Evolutionary conservation across 2,329 filamentous ascomycete species (phyloP).

Genomic region (Botrytis pseudocinerea): DNA sequence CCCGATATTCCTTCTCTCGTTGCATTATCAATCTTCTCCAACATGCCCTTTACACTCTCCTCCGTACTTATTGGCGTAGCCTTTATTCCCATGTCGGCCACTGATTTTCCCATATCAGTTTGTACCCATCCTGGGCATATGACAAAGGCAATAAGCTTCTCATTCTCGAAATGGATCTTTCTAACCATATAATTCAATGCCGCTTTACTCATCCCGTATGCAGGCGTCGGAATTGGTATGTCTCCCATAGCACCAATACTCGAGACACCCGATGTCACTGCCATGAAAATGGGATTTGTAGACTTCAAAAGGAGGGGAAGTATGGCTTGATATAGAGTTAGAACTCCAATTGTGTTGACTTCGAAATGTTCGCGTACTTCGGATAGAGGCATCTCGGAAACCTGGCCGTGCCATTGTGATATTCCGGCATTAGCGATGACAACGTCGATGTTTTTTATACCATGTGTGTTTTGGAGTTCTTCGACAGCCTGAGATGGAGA

Average conservation of each 20-base stretch:
- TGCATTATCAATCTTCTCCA: constrained; percentile 29
- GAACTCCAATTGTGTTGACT: constrained; percentile 47
- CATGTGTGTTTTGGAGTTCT: constrained; percentile 38
- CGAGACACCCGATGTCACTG: constrained; percentile 40
- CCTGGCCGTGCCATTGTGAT: constrained; percentile 39
- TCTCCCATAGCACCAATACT: constrained; percentile 28
- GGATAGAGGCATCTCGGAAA: constrained; percentile 41
- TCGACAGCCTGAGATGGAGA: constrained; percentile 43
- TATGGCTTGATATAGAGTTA: constrained; percentile 49
- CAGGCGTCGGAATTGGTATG: constrained; percentile 30
- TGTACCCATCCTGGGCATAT: constrained; percentile 42
- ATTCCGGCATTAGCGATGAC: constrained; percentile 56
- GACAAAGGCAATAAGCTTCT: constrained; percentile 40
- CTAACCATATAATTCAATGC: constrained; percentile 39
- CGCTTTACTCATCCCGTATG: constrained; percentile 47
- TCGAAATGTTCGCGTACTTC: constrained; percentile 45
- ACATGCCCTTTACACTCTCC: constrained; percentile 29
- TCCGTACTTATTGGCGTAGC: constrained; percentile 31
- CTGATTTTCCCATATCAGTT: constrained; percentile 32
- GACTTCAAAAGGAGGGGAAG: constrained; percentile 44
- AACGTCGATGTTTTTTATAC: constrained; percentile 49
- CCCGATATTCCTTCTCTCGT: constrained; percentile 26
- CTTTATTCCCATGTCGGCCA: constrained; percentile 21
- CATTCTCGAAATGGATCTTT: constrained; percentile 42
- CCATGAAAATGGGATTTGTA: constrained; percentile 42